Conservation (phyloP, 805 yeast genomes). For the Sugiyamaella smithiae region DNA sequence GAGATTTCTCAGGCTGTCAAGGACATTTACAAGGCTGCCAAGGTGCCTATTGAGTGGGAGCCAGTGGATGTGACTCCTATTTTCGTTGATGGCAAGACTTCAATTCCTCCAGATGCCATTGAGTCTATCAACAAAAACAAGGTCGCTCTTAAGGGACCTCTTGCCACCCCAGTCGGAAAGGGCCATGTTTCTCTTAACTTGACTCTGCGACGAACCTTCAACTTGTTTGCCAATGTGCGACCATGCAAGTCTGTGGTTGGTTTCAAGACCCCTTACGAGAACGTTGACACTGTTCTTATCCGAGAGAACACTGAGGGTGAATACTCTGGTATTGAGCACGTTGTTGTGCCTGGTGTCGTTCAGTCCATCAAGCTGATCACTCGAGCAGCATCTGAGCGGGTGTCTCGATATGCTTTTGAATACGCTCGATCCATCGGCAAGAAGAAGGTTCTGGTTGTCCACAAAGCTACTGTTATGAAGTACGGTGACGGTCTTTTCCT, state of each 20-base stretch:
- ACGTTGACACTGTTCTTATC: slow-evolving; percentile 91
- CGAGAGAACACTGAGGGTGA: slow-evolving; percentile 90
- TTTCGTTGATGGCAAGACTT: slow-evolving; percentile 86
- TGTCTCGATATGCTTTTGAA: slow-evolving; percentile 94
- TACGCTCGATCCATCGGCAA: slow-evolving; percentile 86
- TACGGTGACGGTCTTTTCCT: slow-evolving; percentile 96
- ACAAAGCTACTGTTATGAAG: slow-evolving; percentile 98
- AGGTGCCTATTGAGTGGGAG: slow-evolving; percentile 97
- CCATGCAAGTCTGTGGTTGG: slow-evolving; percentile 94
- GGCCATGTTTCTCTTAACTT: slow-evolving; percentile 97
- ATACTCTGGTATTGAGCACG: slow-evolving; percentile 98
- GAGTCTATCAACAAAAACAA: slow-evolving; percentile 88
- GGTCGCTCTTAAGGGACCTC: slow-evolving; percentile 96
- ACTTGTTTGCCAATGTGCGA: slow-evolving; percentile 94
- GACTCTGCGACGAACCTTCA: slow-evolving; percentile 95
- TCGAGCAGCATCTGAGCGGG: slow-evolving; percentile 93
- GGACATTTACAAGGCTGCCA: slow-evolving; percentile 88
- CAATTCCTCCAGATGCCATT: slow-evolving; percentile 89
- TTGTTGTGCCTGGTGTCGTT: slow-evolving; percentile 96
- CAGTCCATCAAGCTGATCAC: slow-evolving; percentile 98
- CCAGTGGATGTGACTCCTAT: slow-evolving; percentile 94
- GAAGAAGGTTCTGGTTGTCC: slow-evolving; percentile 89
- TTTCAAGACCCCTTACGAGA: slow-evolving; percentile 82
- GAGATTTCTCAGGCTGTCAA: slow-evolving; percentile 95
- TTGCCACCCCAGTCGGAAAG: slow-evolving; percentile 98